Conservation (phyloP, 2,329 filamentous ascomycete species). For the Fusarium keratoplasticum region DNA sequence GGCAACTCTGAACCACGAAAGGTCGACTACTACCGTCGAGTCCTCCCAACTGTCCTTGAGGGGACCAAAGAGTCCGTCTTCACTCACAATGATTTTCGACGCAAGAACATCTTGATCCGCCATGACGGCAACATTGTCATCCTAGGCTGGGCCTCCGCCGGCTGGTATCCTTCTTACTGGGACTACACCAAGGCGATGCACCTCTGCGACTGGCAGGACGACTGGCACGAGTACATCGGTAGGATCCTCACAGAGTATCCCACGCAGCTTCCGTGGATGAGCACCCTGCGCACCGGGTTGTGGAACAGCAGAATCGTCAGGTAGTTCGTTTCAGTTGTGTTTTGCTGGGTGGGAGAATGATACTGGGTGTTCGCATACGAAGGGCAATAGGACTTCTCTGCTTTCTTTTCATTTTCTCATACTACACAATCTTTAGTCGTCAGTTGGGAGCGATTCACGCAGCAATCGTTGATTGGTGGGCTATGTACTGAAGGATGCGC, state of each 20-base stretch:
- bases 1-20: neutral
- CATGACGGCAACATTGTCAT: neutral
- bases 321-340: neutral
- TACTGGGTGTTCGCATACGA: neutral
- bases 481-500: neutral
- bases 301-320: neutral
- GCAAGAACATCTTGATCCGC: slow-evolving; percentile 23
- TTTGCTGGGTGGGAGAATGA: neutral
- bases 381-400: neutral
- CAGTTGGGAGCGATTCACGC: neutral
- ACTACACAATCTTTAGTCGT: neutral
- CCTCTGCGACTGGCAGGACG: neutral
- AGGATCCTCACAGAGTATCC: neutral
- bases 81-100: slow-evolving; percentile 25
- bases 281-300: neutral
- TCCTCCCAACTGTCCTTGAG: slow-evolving; percentile 2
- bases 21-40: neutral
- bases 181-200: slow-evolving; percentile 15
- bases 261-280: neutral
- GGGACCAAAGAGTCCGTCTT: slow-evolving; percentile 8
- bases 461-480: neutral
- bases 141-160: slow-evolving; percentile 22
- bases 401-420: neutral
- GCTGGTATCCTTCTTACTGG: slow-evolving; percentile 26
- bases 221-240: slow-evolving; percentile 14